A percentile compares a stretch with the other conserved stretches of the same genome.
Conservation (phyloP, 805 yeast genomes). For the Cyberlindnera maritima region DNA sequence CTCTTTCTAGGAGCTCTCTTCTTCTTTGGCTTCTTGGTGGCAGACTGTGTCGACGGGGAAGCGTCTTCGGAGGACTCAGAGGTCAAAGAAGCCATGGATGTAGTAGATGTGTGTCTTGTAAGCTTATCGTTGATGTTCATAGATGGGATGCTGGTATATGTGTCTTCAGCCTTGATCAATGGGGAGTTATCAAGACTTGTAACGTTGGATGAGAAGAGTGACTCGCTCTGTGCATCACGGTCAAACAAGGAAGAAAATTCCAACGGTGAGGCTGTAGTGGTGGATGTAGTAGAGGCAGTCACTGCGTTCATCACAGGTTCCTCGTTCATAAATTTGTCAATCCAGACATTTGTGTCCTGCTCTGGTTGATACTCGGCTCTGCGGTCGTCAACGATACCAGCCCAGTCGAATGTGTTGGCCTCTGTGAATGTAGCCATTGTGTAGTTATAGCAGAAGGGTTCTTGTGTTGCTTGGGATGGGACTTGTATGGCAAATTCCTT, state of each 20-base stretch:
- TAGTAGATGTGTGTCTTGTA: conserved; percentile 13
- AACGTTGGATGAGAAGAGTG: conserved; percentile 25
- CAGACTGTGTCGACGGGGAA: conserved; percentile 5
- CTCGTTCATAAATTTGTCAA: conserved; percentile 22
- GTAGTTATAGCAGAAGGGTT: not conserved
- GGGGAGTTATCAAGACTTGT: conserved; percentile 31
- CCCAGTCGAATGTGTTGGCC: conserved; percentile 27
- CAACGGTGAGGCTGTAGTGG: conserved; percentile 25
- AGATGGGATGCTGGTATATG: not conserved
- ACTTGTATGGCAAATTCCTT: no score
- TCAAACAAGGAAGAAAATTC: conserved; percentile 29
- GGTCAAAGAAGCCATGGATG: conserved; percentile 15
- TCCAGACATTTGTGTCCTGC: conserved; percentile 22
- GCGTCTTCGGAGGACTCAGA: conserved; percentile 5
- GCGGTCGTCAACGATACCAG: conserved; percentile 21
- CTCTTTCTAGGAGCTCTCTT: conserved; percentile 54
- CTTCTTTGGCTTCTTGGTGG: conserved; percentile 32
- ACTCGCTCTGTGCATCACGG: conserved; percentile 15
- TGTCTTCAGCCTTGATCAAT: conserved; percentile 28
- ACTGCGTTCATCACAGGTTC: conserved; percentile 9
- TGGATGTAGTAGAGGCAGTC: conserved; percentile 11
- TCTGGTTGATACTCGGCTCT: conserved; percentile 13
- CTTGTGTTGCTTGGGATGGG: no score
- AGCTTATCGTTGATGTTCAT: conserved; percentile 9
- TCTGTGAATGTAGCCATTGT: conserved; percentile 24